phyloP scores from a whole-genome alignment of 805 yeast species.

The Candida insectorum region DNA sequence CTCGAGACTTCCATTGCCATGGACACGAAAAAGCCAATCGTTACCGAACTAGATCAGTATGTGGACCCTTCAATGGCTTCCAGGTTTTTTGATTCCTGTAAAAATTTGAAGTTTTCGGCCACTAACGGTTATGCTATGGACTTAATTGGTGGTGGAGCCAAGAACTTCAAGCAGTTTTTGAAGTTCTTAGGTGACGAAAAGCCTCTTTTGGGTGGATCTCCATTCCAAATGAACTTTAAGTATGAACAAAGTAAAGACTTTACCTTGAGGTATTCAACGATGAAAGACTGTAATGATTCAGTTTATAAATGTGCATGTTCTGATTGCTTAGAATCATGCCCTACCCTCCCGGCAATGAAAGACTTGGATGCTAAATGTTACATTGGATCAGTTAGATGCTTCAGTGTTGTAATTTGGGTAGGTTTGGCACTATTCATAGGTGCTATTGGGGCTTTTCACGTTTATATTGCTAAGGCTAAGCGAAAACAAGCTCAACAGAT shows the following conservation, averaged over 20 bases:
- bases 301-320: slow-evolving; percentile 82
- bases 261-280: slow-evolving; percentile 21
- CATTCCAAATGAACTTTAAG: slow-evolving; percentile 82
- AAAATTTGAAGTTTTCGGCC: slow-evolving; percentile 85
- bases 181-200: slow-evolving; percentile 93
- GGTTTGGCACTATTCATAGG: slow-evolving; percentile 41
- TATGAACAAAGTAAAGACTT: slow-evolving; percentile 31
- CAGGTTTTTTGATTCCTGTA: slow-evolving; percentile 77
- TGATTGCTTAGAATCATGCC: slow-evolving; percentile 83
- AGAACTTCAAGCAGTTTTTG: slow-evolving; percentile 63
- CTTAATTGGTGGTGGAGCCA: slow-evolving; percentile 96
- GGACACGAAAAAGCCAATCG: slow-evolving; percentile 54
- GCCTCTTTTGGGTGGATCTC: slow-evolving; percentile 92
- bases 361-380: slow-evolving; percentile 41
- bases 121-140: slow-evolving; percentile 98
- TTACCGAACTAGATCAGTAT: slow-evolving; percentile 65
- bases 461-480: slow-evolving; percentile 18
- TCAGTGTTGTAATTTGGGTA: slow-evolving; percentile 59
- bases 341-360: slow-evolving; percentile 51
- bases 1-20: slow-evolving; percentile 48
- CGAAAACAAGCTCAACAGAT: not conserved
- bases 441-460: slow-evolving; percentile 42
- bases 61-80: slow-evolving; percentile 60
- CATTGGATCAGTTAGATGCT: slow-evolving; percentile 67
- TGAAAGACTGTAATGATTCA: slow-evolving; percentile 57